Evolutionary conservation across 345 rosid genomes (phyloP).

Genomic region (Melaleuca alternifolia): DNA sequence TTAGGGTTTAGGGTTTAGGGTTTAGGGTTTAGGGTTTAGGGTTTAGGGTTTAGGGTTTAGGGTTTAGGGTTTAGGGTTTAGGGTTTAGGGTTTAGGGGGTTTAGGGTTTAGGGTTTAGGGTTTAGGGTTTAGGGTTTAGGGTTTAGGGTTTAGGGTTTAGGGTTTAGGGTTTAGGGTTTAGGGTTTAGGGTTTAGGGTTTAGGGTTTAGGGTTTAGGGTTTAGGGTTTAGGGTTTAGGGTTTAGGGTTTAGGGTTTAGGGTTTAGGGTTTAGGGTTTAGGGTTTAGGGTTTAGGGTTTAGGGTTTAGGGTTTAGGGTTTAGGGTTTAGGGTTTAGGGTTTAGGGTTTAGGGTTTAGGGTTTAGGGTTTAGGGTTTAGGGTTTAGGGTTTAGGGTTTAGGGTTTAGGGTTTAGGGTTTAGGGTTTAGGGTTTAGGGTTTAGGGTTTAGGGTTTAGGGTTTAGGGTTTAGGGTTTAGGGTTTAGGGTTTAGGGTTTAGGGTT

Average conservation of each 20-base stretch:
- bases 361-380: neutral
- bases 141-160: too few relatives aligned
- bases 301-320: neutral
- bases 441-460: neutral
- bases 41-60: too few relatives aligned
- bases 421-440: neutral
- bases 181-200: neutral
- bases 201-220: neutral
- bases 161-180: too few relatives aligned
- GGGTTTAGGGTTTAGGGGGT: too few relatives aligned
- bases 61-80: too few relatives aligned
- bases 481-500: neutral
- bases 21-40: too few relatives aligned
- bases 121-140: too few relatives aligned
- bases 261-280: neutral
- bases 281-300: neutral
- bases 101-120: too few relatives aligned
- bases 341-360: neutral
- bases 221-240: neutral
- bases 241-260: neutral
- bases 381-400: conserved; percentile 2
- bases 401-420: neutral
- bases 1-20: too few relatives aligned
- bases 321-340: neutral
- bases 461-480: neutral